phyloP scores from a whole-genome alignment of 257 asterid species.

The Solanum chiquidenum region DNA sequence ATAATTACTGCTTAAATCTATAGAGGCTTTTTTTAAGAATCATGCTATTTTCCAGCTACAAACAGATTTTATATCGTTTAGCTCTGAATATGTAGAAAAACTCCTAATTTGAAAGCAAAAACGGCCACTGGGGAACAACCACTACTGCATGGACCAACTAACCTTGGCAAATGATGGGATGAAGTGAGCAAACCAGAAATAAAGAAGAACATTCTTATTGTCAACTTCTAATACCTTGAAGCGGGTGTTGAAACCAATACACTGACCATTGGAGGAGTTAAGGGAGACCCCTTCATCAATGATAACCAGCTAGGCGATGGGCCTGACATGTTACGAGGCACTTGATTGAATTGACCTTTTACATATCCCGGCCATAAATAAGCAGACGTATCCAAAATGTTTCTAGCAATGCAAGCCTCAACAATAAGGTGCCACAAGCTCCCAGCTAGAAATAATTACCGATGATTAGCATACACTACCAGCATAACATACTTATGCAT shows the following conservation, averaged over 20 bases:
- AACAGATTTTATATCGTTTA: neutral
- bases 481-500: neutral
- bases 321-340: slow-evolving; percentile 67
- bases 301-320: slow-evolving; percentile 86
- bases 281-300: slow-evolving; percentile 66
- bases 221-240: slow-evolving; percentile 50
- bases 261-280: slow-evolving; percentile 68
- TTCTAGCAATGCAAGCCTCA: slow-evolving; percentile 96
- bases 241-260: slow-evolving; percentile 86
- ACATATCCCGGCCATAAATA: slow-evolving; percentile 97
- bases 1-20: neutral
- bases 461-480: slow-evolving; percentile 7
- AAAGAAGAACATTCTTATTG: neutral
- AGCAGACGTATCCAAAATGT: slow-evolving; percentile 83
- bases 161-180: neutral
- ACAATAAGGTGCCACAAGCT: slow-evolving; percentile 79
- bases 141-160: neutral
- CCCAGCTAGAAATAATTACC: slow-evolving; percentile 54
- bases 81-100: neutral
- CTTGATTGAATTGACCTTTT: slow-evolving; percentile 65
- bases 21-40: neutral
- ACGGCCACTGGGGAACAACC: neutral
- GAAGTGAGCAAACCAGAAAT: neutral
- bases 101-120: neutral
- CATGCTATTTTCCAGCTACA: neutral